A percentile compares a stretch with the other conserved stretches of the same genome.
phyloP scores from a whole-genome alignment of 2,329 filamentous ascomycete species.

The Ceratocystis cacaofunesta region DNA sequence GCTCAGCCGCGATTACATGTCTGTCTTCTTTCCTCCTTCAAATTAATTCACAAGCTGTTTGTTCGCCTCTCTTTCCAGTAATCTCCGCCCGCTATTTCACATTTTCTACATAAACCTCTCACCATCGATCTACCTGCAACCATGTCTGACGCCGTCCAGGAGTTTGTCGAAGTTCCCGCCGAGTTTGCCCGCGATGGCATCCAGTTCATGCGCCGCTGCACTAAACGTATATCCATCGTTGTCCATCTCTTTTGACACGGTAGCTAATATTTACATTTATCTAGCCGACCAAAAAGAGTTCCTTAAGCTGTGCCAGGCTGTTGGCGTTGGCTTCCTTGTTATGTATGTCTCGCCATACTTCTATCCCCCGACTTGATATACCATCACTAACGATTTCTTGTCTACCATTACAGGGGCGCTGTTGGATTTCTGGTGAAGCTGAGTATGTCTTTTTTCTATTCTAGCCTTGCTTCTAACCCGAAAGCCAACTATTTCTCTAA shows the following conservation, averaged over 20 bases:
- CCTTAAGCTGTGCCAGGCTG: slow-evolving; percentile 38
- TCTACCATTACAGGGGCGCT: slow-evolving; percentile 29
- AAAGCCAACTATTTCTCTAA: not conserved
- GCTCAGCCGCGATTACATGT: not conserved
- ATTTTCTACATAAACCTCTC: too few relatives aligned
- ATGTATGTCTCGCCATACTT: slow-evolving; percentile 29
- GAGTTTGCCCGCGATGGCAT: slow-evolving; percentile 50
- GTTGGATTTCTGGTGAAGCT: slow-evolving; percentile 59
- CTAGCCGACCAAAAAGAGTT: slow-evolving; percentile 31
- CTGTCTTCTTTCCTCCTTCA: not conserved
- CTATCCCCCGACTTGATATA: not conserved
- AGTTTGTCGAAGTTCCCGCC: slow-evolving; percentile 52
- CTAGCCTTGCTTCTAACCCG: not conserved
- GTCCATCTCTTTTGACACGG: not conserved
- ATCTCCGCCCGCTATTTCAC: not conserved
- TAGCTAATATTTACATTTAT: slow-evolving; percentile 3
- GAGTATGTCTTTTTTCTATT: slow-evolving; percentile 30
- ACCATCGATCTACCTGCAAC: not conserved
- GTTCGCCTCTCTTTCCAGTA: slow-evolving; percentile 8
- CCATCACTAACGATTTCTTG: not conserved
- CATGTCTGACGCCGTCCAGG: slow-evolving; percentile 54
- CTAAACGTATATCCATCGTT: slow-evolving; percentile 37
- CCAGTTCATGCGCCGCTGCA: slow-evolving; percentile 47
- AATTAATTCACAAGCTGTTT: not conserved
- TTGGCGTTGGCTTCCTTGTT: slow-evolving; percentile 54